Conservation (phyloP, 208 protist species). For the Tritrichomonas foetus region DNA sequence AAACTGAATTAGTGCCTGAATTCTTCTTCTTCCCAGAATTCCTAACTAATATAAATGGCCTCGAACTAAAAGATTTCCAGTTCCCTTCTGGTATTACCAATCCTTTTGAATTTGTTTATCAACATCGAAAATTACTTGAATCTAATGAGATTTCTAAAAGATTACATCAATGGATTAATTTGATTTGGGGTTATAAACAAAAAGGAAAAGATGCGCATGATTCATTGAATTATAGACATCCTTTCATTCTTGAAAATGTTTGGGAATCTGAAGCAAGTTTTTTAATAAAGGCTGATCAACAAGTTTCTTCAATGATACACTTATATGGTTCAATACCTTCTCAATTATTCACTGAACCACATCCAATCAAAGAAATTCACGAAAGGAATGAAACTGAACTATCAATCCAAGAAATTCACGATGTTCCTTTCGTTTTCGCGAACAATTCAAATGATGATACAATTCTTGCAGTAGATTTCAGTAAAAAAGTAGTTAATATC, state of each 20-base stretch:
- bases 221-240: background rate
- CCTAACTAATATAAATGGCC: slow-evolving; percentile 32
- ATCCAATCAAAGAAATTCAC: no score
- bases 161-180: background rate
- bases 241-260: background rate
- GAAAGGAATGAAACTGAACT: no score
- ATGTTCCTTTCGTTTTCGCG: no score
- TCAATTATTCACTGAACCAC: background rate
- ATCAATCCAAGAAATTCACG: no score
- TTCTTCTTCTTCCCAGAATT: slow-evolving; percentile 64
- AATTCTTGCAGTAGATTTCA: no score
- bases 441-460: no score
- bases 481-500: no score
- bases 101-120: background rate
- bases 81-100: no score
- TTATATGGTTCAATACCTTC: background rate
- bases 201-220: background rate
- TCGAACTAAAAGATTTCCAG: no score
- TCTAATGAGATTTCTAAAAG: background rate
- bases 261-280: background rate
- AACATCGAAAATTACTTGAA: background rate
- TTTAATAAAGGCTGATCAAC: no score
- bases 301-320: background rate
- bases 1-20: slow-evolving; percentile 61
- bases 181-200: background rate